A percentile compares a stretch with the other conserved stretches of the same genome.
Conservation (phyloP, 371 early-diverging fungal genomes). For the Dinochytrium kinnereticum region DNA sequence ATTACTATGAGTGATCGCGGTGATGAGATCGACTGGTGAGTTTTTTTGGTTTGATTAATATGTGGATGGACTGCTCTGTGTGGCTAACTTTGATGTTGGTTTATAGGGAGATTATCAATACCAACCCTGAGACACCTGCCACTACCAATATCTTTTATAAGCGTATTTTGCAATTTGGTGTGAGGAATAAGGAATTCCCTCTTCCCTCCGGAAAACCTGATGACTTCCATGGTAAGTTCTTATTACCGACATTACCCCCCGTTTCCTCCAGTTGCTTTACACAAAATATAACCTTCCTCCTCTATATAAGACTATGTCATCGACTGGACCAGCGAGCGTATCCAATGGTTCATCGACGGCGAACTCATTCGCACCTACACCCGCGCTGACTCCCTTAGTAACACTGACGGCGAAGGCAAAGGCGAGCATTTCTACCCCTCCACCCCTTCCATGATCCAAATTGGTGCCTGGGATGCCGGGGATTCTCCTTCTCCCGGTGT, state of each 20-base stretch:
- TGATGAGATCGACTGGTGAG: constrained; percentile 77
- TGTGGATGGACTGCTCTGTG: constrained; percentile 25
- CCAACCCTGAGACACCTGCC: not conserved
- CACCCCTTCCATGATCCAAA: constrained; percentile 58
- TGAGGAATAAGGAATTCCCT: not conserved
- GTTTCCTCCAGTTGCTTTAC: constrained; percentile 54
- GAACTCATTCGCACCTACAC: constrained; percentile 8
- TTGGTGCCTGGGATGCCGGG: constrained; percentile 76
- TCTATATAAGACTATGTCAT: constrained; percentile 14
- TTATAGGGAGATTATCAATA: constrained; percentile 11
- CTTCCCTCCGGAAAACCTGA: not conserved
- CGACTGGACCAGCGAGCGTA: constrained; percentile 27
- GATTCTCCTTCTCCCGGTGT: constrained; percentile 57
- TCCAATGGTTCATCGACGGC: constrained; percentile 26
- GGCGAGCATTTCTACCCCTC: constrained; percentile 52
- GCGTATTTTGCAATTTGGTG: constrained; percentile 46
- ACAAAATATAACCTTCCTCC: constrained; percentile 46
- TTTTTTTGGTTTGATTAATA: no score
- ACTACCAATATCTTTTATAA: constrained; percentile 21
- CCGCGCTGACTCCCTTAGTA: not conserved
- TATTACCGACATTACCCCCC: constrained; percentile 25
- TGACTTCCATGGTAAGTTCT: not conserved
- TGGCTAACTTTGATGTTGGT: not conserved
- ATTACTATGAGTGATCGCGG: constrained; percentile 51
- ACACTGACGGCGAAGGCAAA: no score